Evolutionary conservation across 805 yeast species (phyloP).

Genomic region (Brettanomyces bruxellensis): DNA sequence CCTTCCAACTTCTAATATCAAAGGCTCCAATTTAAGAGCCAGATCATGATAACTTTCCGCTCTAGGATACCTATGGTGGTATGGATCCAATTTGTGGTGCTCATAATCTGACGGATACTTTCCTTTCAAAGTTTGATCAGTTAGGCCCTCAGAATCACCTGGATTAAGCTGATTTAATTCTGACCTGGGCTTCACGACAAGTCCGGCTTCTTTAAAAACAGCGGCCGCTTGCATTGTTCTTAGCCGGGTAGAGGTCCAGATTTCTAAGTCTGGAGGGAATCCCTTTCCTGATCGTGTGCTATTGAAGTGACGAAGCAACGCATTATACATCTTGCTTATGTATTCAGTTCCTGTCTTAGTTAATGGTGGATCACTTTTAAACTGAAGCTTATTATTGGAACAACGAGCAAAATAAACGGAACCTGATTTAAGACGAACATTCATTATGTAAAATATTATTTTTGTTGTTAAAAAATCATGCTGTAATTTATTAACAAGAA

Average conservation of each 20-base stretch:
- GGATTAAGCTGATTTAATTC: conserved; percentile 86
- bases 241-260: conserved; percentile 92
- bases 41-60: conserved; percentile 95
- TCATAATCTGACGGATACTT: conserved; percentile 63
- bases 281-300: conserved; percentile 12
- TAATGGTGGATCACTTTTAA: conserved; percentile 72
- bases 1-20: conserved; percentile 88
- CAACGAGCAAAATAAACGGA: conserved; percentile 90
- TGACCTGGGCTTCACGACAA: conserved; percentile 63
- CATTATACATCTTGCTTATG: conserved; percentile 52
- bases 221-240: conserved; percentile 77
- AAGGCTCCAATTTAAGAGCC: conserved; percentile 89
- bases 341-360: conserved; percentile 65
- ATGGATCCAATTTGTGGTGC: conserved; percentile 67
- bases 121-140: conserved; percentile 47
- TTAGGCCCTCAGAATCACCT: conserved; percentile 70
- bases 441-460: conserved; percentile 87
- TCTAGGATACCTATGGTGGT: conserved; percentile 85
- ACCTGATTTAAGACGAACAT: conserved; percentile 78
- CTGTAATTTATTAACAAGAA: conserved; percentile 71
- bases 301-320: conserved; percentile 34
- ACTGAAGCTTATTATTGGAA: conserved; percentile 47
- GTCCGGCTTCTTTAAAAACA: conserved; percentile 53
- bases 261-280: conserved; percentile 39
- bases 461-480: conserved; percentile 86